Evolutionary conservation across 441 rosid genomes (phyloP), one percentile per base, ranked within the genome.

Genomic region (California macrophylla): DNA sequence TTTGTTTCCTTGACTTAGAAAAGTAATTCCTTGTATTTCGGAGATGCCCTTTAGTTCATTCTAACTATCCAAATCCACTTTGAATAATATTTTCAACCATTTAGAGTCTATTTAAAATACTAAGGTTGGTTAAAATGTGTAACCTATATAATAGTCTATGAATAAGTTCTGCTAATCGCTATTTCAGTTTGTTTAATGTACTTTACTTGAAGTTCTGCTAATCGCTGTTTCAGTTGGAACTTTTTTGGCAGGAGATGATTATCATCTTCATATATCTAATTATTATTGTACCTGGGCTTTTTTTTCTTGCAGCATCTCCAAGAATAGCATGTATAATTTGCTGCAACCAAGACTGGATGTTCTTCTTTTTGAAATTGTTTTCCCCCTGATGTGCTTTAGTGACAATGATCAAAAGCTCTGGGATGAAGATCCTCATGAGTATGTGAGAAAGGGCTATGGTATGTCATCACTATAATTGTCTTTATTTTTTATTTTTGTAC

Each of bases 391-490:
- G 96, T 95, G 99, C 83, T 95, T 95, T 83, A 92, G 77, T 78
- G 96, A 95, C 81, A 85, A 86, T 83, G 99, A 95, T 85, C 98
- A 95, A 82, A 84, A 87, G 82, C 99, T 95, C 74, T 95, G 99
- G 99, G 99, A 92, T 40, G 99, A 95, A 86, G 99, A 95, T 73
- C 98, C 99, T 1, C 98, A 92, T 72, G 98, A 95, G 80, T 95
- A 95, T 79, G 98, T 95, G 42, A 88, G 99, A 82, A 95, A 95
- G 86, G 99, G 99, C 70, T 95, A 95, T 77, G 99, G 99, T 95
- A 82, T 82, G 92, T 79, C 67, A 42, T 67, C 32, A 0, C 20
- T n/a, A 69, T 52, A 69, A 29, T 71, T 56, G 62, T 30, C 30
- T 25, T 32, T 32, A 13, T 42, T 40, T 36, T 24, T 26, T 30